Conservation (phyloP, 2,329 filamentous ascomycete species). For the Hypoxylon sp. region DNA sequence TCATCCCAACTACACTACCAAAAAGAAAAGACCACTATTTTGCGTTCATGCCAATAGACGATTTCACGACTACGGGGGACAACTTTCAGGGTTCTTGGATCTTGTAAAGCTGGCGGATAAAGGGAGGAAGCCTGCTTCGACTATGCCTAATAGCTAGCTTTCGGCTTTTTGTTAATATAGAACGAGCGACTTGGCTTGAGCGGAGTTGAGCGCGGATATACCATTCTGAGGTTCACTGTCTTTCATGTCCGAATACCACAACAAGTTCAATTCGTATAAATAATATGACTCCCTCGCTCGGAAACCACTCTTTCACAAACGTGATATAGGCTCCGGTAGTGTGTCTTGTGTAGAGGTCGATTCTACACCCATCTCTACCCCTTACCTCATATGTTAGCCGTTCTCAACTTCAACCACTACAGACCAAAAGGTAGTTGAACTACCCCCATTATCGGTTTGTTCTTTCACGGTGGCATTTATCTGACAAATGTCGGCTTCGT, state of each 20-base stretch:
- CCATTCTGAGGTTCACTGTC: constrained; percentile 47
- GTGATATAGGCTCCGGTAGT: background rate
- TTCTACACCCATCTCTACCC: background rate
- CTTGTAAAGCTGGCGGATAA: constrained; percentile 22
- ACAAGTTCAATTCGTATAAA: constrained; percentile 45
- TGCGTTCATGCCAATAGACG: constrained; percentile 46
- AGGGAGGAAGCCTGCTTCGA: constrained; percentile 39
- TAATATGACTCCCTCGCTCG: constrained; percentile 36
- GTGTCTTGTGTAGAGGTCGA: background rate
- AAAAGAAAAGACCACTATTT: constrained; percentile 34
- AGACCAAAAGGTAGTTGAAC: background rate
- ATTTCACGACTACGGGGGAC: constrained; percentile 40
- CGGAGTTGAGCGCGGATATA: constrained; percentile 41
- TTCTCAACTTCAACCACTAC: too few relatives aligned
- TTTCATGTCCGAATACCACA: constrained; percentile 44
- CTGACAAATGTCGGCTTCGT: too few relatives aligned
- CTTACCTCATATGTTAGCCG: background rate
- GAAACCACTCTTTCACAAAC: background rate
- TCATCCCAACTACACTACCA: constrained; percentile 4
- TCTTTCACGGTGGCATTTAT: too few relatives aligned
- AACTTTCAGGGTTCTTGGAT: constrained; percentile 32
- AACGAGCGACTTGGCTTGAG: constrained; percentile 36
- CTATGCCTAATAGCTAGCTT: constrained; percentile 35
- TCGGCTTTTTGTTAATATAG: constrained; percentile 29
- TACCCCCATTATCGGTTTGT: too few relatives aligned